These are phyloP conservation scores for Paramyrothecium sp. DNA, from an alignment of 2,329 filamentous ascomycete species.

Conservation along the genomic window DNA sequence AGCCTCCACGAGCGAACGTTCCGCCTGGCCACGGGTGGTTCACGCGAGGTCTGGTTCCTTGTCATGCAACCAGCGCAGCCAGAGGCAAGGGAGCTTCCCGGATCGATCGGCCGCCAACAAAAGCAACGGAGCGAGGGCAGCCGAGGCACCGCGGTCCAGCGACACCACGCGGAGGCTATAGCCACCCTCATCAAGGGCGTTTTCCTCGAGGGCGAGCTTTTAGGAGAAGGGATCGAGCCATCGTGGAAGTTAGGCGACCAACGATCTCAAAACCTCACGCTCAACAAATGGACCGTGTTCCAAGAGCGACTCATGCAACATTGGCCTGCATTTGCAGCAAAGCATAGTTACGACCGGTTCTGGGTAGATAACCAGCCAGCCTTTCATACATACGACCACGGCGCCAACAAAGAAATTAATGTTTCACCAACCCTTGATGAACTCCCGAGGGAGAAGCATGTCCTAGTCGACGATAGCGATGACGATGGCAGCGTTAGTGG, in stretches of 20 bases:
- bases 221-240: not conserved
- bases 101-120: too few relatives aligned
- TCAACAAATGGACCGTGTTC: not conserved
- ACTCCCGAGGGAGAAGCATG: not conserved
- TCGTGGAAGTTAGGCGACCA: not conserved
- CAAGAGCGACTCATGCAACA: not conserved
- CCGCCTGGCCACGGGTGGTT: not conserved
- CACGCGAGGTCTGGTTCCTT: slow-evolving; percentile 3
- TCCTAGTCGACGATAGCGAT: not conserved
- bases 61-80: slow-evolving; percentile 2
- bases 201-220: not conserved
- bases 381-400: slow-evolving; percentile 1
- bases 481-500: too few relatives aligned
- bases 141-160: not conserved
- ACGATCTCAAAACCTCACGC: not conserved
- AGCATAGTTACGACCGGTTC: not conserved
- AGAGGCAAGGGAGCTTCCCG: not conserved
- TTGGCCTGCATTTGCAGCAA: not conserved
- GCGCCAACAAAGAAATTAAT: not conserved
- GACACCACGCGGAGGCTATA: not conserved
- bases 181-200: not conserved
- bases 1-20: slow-evolving; percentile 1
- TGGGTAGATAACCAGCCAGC: not conserved
- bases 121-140: too few relatives aligned
- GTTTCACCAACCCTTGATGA: not conserved